A percentile compares a stretch with the other conserved stretches of the same genome.
Evolutionary conservation across 805 yeast genomes (phyloP).

Genomic region (Wickerhamomyces silvicola): DNA sequence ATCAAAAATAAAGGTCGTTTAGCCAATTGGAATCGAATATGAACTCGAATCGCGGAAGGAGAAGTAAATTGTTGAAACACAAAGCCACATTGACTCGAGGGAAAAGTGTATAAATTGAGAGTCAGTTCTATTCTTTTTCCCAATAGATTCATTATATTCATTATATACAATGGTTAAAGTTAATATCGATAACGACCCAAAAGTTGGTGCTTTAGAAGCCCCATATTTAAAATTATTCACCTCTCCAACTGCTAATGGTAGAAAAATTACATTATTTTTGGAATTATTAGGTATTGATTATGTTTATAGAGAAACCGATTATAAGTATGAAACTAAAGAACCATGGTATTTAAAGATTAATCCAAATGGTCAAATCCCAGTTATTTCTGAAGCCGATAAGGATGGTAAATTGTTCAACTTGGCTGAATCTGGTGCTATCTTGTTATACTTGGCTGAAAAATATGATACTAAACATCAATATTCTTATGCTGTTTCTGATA

Average conservation of each 20-base stretch:
- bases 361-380: conserved; percentile 59
- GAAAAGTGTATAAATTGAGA: no score
- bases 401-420: conserved; percentile 37
- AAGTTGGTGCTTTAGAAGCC: conserved; percentile 20
- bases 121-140: no score
- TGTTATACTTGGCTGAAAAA: conserved; percentile 49
- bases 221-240: conserved; percentile 39
- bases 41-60: no score
- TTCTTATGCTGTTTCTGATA: conserved; percentile 29
- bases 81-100: no score
- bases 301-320: conserved; percentile 31
- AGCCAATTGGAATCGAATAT: no score
- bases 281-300: conserved; percentile 29
- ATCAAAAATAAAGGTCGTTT: no score
- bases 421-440: conserved; percentile 56
- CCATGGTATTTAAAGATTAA: conserved; percentile 50
- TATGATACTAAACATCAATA: conserved; percentile 47
- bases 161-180: conserved; percentile 38
- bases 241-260: conserved; percentile 33
- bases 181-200: conserved; percentile 5
- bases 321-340: conserved; percentile 43
- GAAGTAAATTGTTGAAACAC: no score
- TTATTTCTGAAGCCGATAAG: conserved; percentile 30
- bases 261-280: conserved; percentile 30
- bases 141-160: no score